Conservation (phyloP, 2,329 filamentous ascomycete genomes). For the Cladophialophora immunda region DNA sequence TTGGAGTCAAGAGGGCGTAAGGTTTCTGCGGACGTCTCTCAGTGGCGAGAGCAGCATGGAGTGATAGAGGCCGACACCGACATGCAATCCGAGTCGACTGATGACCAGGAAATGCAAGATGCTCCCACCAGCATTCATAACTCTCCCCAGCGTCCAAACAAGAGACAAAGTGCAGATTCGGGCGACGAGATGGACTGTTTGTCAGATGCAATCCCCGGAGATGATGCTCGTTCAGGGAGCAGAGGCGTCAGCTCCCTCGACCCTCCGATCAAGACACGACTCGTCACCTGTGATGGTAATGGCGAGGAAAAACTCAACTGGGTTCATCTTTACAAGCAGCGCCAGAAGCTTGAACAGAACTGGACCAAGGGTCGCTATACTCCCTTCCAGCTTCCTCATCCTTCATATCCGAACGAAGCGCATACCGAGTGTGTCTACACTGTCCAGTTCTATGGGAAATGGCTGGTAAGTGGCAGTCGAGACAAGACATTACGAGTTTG, state of each 20-base stretch:
- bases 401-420: conserved; percentile 78
- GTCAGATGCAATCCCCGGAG: conserved; percentile 1
- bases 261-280: conserved; percentile 44
- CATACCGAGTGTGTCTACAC: conserved; percentile 95
- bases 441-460: conserved; percentile 85
- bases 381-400: conserved; percentile 92
- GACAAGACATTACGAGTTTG: conserved; percentile 89
- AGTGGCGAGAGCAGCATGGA: conserved; percentile 59
- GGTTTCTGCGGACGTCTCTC: conserved; percentile 39
- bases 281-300: conserved; percentile 46
- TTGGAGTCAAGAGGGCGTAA: conserved; percentile 47
- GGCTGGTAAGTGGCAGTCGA: conserved; percentile 90
- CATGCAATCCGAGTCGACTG: conserved; percentile 46
- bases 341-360: conserved; percentile 84
- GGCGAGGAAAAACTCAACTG: conserved; percentile 75
- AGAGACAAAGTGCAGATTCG: conserved; percentile 37
- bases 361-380: conserved; percentile 84
- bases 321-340: conserved; percentile 91
- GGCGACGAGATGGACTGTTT: conserved; percentile 39
- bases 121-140: conserved; percentile 30
- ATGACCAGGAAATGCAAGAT: conserved; percentile 56
- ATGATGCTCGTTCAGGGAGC: conserved; percentile 14
- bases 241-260: conserved; percentile 11
- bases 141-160: conserved; percentile 38
- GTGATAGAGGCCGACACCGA: conserved; percentile 56